Percentiles rank a stretch among this genome's conserved stretches.
These are phyloP conservation scores for Punctularia strigosozonata DNA, from an alignment of 768 basidiomycete genomes.

Conservation along the genomic window DNA sequence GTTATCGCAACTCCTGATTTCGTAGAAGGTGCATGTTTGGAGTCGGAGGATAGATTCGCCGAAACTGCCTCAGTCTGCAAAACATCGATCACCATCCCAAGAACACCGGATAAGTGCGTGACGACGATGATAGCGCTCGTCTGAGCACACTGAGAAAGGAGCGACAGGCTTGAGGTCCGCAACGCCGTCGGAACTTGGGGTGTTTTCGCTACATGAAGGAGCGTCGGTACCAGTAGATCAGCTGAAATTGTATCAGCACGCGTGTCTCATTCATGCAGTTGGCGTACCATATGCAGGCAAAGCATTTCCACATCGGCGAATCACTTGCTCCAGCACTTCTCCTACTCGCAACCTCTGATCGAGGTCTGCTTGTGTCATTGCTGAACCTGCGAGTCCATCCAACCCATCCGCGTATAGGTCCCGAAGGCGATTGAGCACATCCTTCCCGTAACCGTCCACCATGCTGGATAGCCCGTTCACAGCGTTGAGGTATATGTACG, in stretches of 20 bases:
- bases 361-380: slow-evolving; percentile 47
- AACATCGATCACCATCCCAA: slow-evolving; percentile 63
- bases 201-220: slow-evolving; percentile 53
- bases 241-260: slow-evolving; percentile 27
- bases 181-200: slow-evolving; percentile 57
- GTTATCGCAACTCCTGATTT: slow-evolving; percentile 4
- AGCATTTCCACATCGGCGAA: slow-evolving; percentile 59
- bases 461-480: slow-evolving; percentile 84
- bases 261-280: not conserved
- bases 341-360: slow-evolving; percentile 70
- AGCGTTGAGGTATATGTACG: slow-evolving; percentile 90
- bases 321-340: slow-evolving; percentile 73
- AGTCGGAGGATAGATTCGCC: too few relatives aligned
- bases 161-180: slow-evolving; percentile 52
- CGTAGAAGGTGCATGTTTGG: slow-evolving; percentile 8
- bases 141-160: slow-evolving; percentile 65
- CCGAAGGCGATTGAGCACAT: slow-evolving; percentile 59
- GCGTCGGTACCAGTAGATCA: slow-evolving; percentile 57
- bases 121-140: slow-evolving; percentile 52
- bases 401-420: slow-evolving; percentile 47
- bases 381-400: slow-evolving; percentile 34
- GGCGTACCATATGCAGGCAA: slow-evolving; percentile 56
- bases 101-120: slow-evolving; percentile 49
- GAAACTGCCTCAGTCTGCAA: slow-evolving; percentile 50
- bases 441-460: slow-evolving; percentile 66